Evolutionary conservation across 495 filamentous ascomycete genomes (phyloP).

Genomic region (Trypethelium eluteriae): DNA sequence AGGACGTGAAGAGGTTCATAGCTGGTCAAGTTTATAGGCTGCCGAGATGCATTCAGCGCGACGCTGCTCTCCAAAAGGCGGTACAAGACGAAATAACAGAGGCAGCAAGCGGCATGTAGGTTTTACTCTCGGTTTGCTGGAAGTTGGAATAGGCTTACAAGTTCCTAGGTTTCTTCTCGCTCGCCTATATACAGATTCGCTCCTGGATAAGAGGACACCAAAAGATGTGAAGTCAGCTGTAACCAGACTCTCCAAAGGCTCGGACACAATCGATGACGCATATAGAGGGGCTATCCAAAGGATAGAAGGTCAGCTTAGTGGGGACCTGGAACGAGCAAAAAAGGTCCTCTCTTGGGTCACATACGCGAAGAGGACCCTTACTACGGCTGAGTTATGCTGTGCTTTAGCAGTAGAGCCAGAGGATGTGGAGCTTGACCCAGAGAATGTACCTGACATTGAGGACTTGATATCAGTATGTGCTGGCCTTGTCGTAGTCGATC

Average conservation of each 20-base stretch:
- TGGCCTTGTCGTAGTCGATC: slow-evolving; percentile 46
- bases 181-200: slow-evolving; percentile 42
- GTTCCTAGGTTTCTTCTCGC: slow-evolving; percentile 49
- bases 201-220: slow-evolving; percentile 33
- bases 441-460: slow-evolving; percentile 35
- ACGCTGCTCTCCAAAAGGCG: slow-evolving; percentile 13
- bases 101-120: slow-evolving; percentile 25
- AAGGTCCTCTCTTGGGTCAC: slow-evolving; percentile 43
- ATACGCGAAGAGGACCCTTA: slow-evolving; percentile 37
- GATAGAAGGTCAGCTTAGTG: slow-evolving; percentile 35
- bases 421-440: slow-evolving; percentile 33
- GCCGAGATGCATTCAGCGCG: slow-evolving; percentile 16
- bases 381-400: slow-evolving; percentile 41
- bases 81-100: slow-evolving; percentile 17
- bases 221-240: slow-evolving; percentile 35
- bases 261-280: slow-evolving; percentile 27
- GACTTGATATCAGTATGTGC: slow-evolving; percentile 44
- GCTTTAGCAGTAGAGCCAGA: slow-evolving; percentile 39
- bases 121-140: background rate
- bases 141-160: background rate
- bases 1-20: slow-evolving; percentile 23
- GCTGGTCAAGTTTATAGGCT: slow-evolving; percentile 17
- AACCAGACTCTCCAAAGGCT: slow-evolving; percentile 28
- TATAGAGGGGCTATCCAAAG: slow-evolving; percentile 42
- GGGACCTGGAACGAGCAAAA: slow-evolving; percentile 31